Evolutionary conservation across 2,329 filamentous ascomycete genomes (phyloP).

Genomic region (Aspergillus luchuensis): DNA sequence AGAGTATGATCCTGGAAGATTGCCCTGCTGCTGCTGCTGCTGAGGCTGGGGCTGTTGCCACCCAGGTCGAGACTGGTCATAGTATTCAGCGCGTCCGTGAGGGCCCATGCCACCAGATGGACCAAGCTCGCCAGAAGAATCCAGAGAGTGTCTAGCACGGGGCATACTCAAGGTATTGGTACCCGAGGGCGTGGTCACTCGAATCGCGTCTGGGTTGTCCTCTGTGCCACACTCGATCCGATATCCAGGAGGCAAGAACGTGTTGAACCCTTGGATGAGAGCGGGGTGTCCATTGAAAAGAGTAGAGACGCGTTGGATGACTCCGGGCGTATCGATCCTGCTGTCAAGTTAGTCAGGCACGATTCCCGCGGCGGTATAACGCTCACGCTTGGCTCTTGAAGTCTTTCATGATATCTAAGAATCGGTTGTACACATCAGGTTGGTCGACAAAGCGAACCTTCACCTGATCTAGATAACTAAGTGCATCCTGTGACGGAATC

Average conservation of each 20-base stretch:
- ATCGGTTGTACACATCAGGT: conserved; percentile 94
- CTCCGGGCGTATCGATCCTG: conserved; percentile 91
- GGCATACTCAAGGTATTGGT: conserved; percentile 87
- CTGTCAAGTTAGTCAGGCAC: conserved; percentile 17
- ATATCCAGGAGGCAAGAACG: conserved; percentile 92
- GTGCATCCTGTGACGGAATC: conserved; percentile 66
- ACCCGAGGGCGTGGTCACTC: conserved; percentile 97
- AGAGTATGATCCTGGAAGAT: conserved; percentile 42
- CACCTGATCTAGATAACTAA: conserved; percentile 96
- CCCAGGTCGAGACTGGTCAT: conserved; percentile 41
- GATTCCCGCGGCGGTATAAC: conserved; percentile 5
- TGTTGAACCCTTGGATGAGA: conserved; percentile 97
- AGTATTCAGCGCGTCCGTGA: conserved; percentile 42
- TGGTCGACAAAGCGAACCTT: conserved; percentile 98
- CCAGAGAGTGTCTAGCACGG: conserved; percentile 40
- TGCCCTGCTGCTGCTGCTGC: conserved; percentile 37
- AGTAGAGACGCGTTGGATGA: conserved; percentile 94
- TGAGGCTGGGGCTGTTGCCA: conserved; percentile 35
- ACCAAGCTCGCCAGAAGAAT: conserved; percentile 35
- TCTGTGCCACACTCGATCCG: conserved; percentile 93
- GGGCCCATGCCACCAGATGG: conserved; percentile 34
- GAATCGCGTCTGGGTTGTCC: conserved; percentile 91
- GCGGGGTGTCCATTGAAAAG: conserved; percentile 95
- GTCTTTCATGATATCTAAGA: conserved; percentile 99
- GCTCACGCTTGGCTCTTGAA: conserved; percentile 95